These are phyloP conservation scores for Ceratobasidium sp. DNA, from an alignment of 1,284 basidiomycete genomes.

Conservation along the genomic window DNA sequence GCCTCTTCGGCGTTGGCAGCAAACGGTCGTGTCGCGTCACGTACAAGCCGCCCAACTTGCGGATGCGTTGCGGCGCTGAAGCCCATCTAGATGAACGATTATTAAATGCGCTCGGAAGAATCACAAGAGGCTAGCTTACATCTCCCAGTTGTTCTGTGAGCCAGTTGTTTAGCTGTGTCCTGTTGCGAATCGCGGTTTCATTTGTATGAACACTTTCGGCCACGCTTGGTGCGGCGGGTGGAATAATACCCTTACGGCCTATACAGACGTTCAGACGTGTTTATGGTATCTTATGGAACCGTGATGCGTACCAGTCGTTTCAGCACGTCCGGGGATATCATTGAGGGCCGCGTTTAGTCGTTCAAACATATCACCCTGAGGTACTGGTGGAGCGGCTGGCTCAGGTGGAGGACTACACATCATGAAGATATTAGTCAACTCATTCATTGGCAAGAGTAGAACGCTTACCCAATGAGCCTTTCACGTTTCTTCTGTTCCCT, in stretches of 20 bases:
- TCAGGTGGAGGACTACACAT: slow-evolving; percentile 2
- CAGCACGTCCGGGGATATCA: slow-evolving; percentile 18
- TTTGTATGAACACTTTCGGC: not conserved
- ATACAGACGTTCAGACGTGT: no score
- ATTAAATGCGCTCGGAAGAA: not conserved
- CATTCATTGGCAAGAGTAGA: not conserved
- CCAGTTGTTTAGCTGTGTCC: slow-evolving; percentile 34
- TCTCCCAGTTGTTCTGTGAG: slow-evolving; percentile 27
- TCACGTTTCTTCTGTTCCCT: slow-evolving; percentile 11
- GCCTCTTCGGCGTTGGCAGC: slow-evolving; percentile 23
- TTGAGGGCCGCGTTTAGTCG: slow-evolving; percentile 20
- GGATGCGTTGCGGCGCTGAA: slow-evolving; percentile 29
- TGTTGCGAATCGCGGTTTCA: slow-evolving; percentile 9
- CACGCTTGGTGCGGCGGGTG: slow-evolving; percentile 3
- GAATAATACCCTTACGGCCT: slow-evolving; percentile 23
- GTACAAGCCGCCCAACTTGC: slow-evolving; percentile 26
- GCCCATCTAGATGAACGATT: slow-evolving; percentile 16
- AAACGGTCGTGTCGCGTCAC: slow-evolving; percentile 31
- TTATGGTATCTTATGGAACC: no score
- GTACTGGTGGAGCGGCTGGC: not conserved
- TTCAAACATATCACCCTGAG: slow-evolving; percentile 31
- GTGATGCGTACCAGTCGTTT: not conserved
- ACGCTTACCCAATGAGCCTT: slow-evolving; percentile 7
- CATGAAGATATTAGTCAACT: not conserved
- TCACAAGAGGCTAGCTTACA: not conserved